A percentile compares a stretch with the other conserved stretches of the same genome.
phyloP scores from a whole-genome alignment of 176 grass and related monocot genomes.

The Oryza meyeriana region DNA sequence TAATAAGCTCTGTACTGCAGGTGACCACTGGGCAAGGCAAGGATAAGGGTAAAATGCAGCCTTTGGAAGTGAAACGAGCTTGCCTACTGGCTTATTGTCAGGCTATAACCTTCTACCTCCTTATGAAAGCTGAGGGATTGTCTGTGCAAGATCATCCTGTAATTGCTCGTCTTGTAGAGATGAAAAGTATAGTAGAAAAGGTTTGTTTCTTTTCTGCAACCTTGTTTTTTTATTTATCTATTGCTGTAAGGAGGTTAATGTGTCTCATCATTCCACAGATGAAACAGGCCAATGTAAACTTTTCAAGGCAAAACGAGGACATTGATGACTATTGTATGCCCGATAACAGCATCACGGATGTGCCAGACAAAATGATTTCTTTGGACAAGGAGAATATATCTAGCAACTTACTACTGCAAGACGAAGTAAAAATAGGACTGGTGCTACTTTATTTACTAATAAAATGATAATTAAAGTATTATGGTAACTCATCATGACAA shows the following conservation, averaged over 20 bases:
- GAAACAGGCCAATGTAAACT: conserved; percentile 37
- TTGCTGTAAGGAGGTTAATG: background rate
- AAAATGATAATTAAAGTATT: background rate
- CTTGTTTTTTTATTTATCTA: background rate
- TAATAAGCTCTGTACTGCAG: conserved; percentile 45
- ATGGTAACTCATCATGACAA: conserved; percentile 5
- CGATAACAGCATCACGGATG: conserved; percentile 5
- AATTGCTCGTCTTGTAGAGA: conserved; percentile 81
- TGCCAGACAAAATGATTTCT: background rate
- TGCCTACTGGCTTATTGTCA: conserved; percentile 81
- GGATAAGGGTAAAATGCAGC: conserved; percentile 44
- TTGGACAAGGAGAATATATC: conserved; percentile 13
- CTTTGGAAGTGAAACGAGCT: conserved; percentile 67
- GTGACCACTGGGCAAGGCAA: conserved; percentile 29
- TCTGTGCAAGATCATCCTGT: conserved; percentile 86
- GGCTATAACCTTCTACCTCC: conserved; percentile 92
- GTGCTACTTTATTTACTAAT: conserved; percentile 5
- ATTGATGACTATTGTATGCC: conserved; percentile 9
- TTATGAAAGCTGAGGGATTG: conserved; percentile 87
- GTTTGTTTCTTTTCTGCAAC: conserved; percentile 25
- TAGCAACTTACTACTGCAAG: background rate
- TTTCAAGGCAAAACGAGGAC: background rate
- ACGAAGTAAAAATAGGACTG: conserved; percentile 28
- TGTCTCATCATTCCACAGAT: conserved; percentile 41
- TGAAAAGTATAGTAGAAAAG: conserved; percentile 83